phyloP scores from a whole-genome alignment of 345 rosid species.

The Syzygium grande region DNA sequence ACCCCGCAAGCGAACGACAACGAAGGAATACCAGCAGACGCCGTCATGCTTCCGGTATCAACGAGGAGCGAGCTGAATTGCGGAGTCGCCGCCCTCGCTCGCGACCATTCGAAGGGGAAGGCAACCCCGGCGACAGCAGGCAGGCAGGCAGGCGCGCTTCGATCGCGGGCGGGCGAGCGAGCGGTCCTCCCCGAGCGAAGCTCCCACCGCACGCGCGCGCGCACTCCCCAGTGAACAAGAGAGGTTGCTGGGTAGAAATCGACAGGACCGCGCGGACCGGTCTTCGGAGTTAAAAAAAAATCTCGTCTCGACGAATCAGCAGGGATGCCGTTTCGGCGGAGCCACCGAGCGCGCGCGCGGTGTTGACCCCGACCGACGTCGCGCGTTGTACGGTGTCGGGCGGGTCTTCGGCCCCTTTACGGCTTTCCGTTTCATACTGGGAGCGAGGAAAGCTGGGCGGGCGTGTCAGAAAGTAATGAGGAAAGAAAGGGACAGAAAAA shows the following conservation, averaged over 20 bases:
- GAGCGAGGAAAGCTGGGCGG: not conserved
- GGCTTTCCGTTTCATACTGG: not conserved
- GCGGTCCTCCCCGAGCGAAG: not conserved
- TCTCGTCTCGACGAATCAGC: too few relatives aligned
- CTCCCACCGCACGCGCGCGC: not conserved
- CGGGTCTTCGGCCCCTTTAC: not conserved
- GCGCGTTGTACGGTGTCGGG: not conserved
- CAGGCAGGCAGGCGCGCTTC: not conserved
- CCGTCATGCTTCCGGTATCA: not conserved
- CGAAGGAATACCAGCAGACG: not conserved
- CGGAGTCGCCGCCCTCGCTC: not conserved
- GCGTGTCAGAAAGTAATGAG: fast-evolving
- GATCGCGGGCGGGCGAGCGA: not conserved
- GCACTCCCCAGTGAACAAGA: not conserved
- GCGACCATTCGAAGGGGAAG: not conserved
- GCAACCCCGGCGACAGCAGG: not conserved
- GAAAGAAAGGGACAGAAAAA: too few relatives aligned
- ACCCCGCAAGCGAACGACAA: not conserved
- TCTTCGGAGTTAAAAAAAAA: too few relatives aligned
- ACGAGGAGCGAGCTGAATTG: not conserved
- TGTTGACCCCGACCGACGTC: not conserved
- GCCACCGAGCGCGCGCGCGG: not conserved
- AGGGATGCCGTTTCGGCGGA: not conserved
- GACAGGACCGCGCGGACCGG: not conserved
- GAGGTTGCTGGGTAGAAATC: not conserved